These are phyloP conservation scores for Geosmithia morbida DNA, from an alignment of 2,329 filamentous ascomycete species.

Conservation along the genomic window DNA sequence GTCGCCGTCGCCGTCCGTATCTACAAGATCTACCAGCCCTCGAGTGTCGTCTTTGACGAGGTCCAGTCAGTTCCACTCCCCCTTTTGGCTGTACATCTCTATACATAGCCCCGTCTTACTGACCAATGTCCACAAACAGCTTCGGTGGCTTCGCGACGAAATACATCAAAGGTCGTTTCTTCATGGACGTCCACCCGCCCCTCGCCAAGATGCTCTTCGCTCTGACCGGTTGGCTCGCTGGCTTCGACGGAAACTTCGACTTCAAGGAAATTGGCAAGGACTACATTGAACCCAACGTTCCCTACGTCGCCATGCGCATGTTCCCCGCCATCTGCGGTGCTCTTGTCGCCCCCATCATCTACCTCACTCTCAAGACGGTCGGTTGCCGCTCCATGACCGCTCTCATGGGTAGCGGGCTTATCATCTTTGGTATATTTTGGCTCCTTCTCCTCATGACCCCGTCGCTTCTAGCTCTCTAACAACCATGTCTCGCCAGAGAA, in stretches of 20 bases:
- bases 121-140: constrained; percentile 29
- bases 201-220: constrained; percentile 95
- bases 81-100: not conserved
- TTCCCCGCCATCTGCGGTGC: constrained; percentile 84
- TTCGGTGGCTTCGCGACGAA: constrained; percentile 97
- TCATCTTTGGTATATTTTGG: constrained; percentile 68
- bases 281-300: constrained; percentile 85
- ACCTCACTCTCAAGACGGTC: constrained; percentile 79
- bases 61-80: constrained; percentile 62
- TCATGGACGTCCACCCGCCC: constrained; percentile 99
- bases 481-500: constrained; percentile 51
- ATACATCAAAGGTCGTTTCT: constrained; percentile 98
- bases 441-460: not conserved
- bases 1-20: constrained; percentile 69
- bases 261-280: constrained; percentile 99
- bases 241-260: constrained; percentile 90
- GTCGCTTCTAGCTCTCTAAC: constrained; percentile 11
- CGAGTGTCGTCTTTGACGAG: constrained; percentile 96
- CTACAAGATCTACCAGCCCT: constrained; percentile 92
- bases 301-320: constrained; percentile 95
- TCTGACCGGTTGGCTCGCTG: constrained; percentile 84
- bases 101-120: constrained; percentile 2
- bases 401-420: constrained; percentile 65
- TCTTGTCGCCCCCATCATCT: constrained; percentile 80
- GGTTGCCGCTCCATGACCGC: constrained; percentile 83